Percentiles rank a stretch among this genome's conserved stretches.
phyloP scores from a whole-genome alignment of 306 rosid species.

The Medicago lupulina region DNA sequence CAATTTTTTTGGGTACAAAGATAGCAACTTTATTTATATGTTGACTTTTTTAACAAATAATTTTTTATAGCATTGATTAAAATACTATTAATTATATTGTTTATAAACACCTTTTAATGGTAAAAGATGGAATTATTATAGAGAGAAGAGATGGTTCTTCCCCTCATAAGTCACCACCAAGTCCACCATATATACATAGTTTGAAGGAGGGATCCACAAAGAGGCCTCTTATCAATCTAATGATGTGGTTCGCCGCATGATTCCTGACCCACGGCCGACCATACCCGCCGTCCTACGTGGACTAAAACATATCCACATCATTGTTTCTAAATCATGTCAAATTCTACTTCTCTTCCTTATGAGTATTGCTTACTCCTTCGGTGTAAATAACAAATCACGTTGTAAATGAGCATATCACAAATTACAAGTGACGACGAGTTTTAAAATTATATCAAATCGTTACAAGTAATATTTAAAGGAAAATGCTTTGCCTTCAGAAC shows the following conservation, averaged over 20 bases:
- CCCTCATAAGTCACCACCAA: neutral
- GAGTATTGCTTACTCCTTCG: too few species aligned
- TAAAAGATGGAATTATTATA: neutral
- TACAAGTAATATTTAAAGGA: too few species aligned
- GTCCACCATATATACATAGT: neutral
- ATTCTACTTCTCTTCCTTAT: too few species aligned
- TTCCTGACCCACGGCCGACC: constrained; percentile 72
- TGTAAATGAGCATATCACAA: too few species aligned
- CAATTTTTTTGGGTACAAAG: too few species aligned
- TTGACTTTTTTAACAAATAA: neutral
- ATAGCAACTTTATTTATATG: too few species aligned
- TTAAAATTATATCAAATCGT: too few species aligned
- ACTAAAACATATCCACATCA: constrained; percentile 46
- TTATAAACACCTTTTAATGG: neutral
- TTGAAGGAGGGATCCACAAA: constrained; percentile 48
- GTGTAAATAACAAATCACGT: too few species aligned
- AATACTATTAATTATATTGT: neutral
- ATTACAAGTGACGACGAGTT: too few species aligned
- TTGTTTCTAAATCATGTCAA: neutral
- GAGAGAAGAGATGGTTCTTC: neutral
- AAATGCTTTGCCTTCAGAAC: too few species aligned
- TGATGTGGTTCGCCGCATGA: constrained; percentile 78
- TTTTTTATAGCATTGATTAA: neutral
- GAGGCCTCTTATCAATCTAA: constrained; percentile 37
- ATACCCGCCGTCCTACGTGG: constrained; percentile 79